Conservation (phyloP, 2,329 filamentous ascomycete genomes). For the Didymella arachidicola region DNA sequence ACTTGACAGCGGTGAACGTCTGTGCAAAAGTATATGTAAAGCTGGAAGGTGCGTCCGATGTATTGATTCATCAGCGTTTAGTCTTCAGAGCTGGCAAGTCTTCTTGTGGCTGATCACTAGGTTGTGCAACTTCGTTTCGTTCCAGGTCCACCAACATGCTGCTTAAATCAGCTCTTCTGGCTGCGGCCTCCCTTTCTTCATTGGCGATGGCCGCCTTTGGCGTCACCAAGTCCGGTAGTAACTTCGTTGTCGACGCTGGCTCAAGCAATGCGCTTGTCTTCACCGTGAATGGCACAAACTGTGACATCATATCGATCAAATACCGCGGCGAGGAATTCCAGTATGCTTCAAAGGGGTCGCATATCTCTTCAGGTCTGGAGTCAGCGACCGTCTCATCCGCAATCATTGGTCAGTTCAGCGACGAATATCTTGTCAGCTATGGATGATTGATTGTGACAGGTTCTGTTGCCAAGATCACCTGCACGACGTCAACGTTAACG, state of each 20-base stretch:
- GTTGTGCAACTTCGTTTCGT: conserved; percentile 4
- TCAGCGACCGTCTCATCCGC: conserved; percentile 62
- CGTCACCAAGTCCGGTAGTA: conserved; percentile 40
- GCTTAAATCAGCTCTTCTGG: conserved; percentile 34
- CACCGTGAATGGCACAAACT: conserved; percentile 56
- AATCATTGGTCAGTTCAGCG: conserved; percentile 34
- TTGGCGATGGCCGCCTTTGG: conserved; percentile 48
- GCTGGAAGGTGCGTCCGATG: background rate
- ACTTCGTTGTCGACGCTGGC: conserved; percentile 48
- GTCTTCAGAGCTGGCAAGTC: background rate
- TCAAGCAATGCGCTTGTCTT: conserved; percentile 44
- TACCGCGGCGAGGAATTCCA: conserved; percentile 68
- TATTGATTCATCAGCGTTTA: background rate
- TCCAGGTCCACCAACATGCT: conserved; percentile 32
- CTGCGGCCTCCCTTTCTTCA: conserved; percentile 37
- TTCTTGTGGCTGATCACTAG: conserved; percentile 8
- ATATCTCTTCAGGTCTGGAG: conserved; percentile 67
- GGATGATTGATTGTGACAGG: background rate
- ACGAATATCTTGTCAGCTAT: no score
- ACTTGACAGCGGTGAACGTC: conserved; percentile 2
- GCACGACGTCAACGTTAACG: conserved; percentile 65
- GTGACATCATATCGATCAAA: conserved; percentile 70
- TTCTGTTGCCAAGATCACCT: conserved; percentile 65
- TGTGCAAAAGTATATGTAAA: conserved; percentile 18
- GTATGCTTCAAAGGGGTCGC: conserved; percentile 60